Evolutionary conservation across 257 asterid species (phyloP).

Genomic region (Fraxinus americana): DNA sequence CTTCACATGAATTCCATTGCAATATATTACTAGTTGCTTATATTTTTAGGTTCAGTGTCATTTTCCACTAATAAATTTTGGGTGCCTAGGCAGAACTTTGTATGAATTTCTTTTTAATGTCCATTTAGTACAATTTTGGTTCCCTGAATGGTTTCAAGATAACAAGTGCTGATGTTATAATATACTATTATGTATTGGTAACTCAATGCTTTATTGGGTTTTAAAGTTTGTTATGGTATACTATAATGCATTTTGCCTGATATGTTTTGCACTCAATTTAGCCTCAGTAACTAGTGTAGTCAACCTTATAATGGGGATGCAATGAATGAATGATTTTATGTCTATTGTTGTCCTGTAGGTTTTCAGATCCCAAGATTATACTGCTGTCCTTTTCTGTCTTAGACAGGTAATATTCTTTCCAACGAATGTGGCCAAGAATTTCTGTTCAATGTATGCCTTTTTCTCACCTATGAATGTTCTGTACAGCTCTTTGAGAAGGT

Average conservation of each 20-base stretch:
- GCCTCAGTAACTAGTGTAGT: neutral
- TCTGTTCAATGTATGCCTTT: neutral
- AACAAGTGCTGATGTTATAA: neutral
- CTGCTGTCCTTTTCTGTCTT: conserved; percentile 83
- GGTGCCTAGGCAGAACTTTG: neutral
- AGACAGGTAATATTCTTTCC: conserved; percentile 62
- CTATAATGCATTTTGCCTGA: neutral
- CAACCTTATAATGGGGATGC: neutral
- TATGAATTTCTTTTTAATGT: neutral
- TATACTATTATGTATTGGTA: neutral
- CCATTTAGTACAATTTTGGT: neutral
- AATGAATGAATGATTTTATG: neutral
- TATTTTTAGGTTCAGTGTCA: neutral
- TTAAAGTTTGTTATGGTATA: neutral
- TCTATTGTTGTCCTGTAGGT: conserved; percentile 45
- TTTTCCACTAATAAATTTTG: neutral
- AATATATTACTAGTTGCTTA: neutral
- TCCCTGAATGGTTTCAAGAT: neutral
- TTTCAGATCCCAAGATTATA: conserved; percentile 95
- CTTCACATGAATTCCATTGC: neutral
- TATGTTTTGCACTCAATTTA: neutral
- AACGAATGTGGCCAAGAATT: neutral
- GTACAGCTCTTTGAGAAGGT: conserved; percentile 90
- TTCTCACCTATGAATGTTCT: conserved; percentile 25
- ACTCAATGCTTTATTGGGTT: neutral